Percentiles rank a stretch among this genome's conserved stretches.
These are phyloP conservation scores for Polyporus tsugae DNA, from an alignment of 1,284 basidiomycete genomes.

Conservation along the genomic window DNA sequence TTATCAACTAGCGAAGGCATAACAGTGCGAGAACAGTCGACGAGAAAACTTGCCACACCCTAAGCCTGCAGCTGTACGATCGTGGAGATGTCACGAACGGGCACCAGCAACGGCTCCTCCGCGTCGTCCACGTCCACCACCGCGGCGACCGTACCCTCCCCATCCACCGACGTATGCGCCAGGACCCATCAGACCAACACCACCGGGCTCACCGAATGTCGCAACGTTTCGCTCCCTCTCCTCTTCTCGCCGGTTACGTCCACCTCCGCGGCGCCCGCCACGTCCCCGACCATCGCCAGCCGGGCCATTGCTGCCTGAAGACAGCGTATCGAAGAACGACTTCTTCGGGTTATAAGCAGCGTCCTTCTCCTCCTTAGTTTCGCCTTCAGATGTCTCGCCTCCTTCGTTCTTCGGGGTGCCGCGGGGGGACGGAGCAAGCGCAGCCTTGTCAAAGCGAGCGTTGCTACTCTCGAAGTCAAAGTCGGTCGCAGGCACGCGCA, in stretches of 20 bases:
- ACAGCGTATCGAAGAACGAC: slow-evolving; percentile 83
- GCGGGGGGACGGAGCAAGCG: slow-evolving; percentile 46
- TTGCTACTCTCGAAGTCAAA: slow-evolving; percentile 82
- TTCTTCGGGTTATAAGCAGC: slow-evolving; percentile 75
- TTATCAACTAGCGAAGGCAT: slow-evolving; percentile 20
- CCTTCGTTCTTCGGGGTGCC: slow-evolving; percentile 39
- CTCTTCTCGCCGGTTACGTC: slow-evolving; percentile 76
- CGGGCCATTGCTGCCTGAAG: slow-evolving; percentile 53
- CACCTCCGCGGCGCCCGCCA: slow-evolving; percentile 57
- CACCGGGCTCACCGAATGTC: slow-evolving; percentile 84
- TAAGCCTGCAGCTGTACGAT: background rate
- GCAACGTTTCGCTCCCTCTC: slow-evolving; percentile 82
- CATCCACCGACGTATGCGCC: slow-evolving; percentile 62
- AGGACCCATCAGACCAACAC: slow-evolving; percentile 75
- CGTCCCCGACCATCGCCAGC: slow-evolving; percentile 42
- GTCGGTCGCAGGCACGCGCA: slow-evolving; percentile 68
- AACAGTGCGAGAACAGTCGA: slow-evolving; percentile 17
- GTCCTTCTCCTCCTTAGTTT: slow-evolving; percentile 39
- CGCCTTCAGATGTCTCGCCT: slow-evolving; percentile 35
- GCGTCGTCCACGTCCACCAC: slow-evolving; percentile 49
- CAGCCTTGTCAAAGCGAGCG: slow-evolving; percentile 78
- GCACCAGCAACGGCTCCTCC: slow-evolving; percentile 32
- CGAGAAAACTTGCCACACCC: background rate
- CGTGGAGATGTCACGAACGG: slow-evolving; percentile 28
- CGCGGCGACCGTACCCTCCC: slow-evolving; percentile 58